Conservation (phyloP, 805 yeast genomes). For the Saturnispora silvae region DNA sequence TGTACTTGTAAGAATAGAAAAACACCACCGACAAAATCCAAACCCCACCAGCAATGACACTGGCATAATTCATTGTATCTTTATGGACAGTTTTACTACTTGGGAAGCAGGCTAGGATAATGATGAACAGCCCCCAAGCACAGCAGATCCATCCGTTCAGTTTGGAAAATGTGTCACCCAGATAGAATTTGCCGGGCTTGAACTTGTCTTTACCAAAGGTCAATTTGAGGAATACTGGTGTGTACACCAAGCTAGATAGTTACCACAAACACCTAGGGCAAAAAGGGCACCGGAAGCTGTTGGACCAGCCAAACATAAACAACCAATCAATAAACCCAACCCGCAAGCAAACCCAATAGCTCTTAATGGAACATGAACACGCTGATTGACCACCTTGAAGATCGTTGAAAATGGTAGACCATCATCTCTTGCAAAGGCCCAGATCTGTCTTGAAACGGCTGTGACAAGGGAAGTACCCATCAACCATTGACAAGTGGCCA, state of each 20-base stretch:
- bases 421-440: slow-evolving; percentile 69
- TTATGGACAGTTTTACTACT: slow-evolving; percentile 26
- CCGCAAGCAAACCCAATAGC: slow-evolving; percentile 45
- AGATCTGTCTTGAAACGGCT: slow-evolving; percentile 59
- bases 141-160: slow-evolving; percentile 36
- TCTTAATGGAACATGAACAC: slow-evolving; percentile 45
- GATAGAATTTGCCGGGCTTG: slow-evolving; percentile 51
- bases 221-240: slow-evolving; percentile 42
- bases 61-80: slow-evolving; percentile 28
- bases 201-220: slow-evolving; percentile 38
- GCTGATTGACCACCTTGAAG: slow-evolving; percentile 45
- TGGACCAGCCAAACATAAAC: slow-evolving; percentile 42
- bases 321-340: slow-evolving; percentile 40
- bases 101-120: slow-evolving; percentile 52
- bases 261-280: slow-evolving; percentile 48
- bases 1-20: slow-evolving; percentile 18
- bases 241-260: slow-evolving; percentile 50
- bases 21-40: slow-evolving; percentile 19
- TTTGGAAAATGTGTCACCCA: slow-evolving; percentile 40
- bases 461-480: slow-evolving; percentile 55
- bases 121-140: slow-evolving; percentile 38
- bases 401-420: slow-evolving; percentile 52
- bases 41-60: slow-evolving; percentile 26
- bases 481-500: slow-evolving; percentile 48
- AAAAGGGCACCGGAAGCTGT: slow-evolving; percentile 56